phyloP scores from a whole-genome alignment of 371 early-diverging fungal genomes.

The Quaeritorhiza haematococci region DNA sequence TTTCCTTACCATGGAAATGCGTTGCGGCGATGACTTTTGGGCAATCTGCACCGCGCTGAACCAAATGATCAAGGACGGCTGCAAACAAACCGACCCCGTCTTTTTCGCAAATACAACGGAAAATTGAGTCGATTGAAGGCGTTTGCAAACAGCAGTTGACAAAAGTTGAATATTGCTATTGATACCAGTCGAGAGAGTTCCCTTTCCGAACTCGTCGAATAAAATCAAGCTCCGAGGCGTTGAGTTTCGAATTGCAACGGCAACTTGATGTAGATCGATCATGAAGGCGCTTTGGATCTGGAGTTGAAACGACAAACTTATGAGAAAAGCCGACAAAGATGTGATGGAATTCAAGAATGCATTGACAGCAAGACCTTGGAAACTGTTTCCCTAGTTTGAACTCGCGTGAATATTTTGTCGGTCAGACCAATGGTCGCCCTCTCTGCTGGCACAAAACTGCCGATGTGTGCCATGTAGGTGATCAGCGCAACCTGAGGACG shows the following conservation, averaged over 20 bases:
- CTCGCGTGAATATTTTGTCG: constrained; percentile 54
- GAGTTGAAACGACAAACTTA: background rate
- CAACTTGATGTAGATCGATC: constrained; percentile 62
- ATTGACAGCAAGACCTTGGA: constrained; percentile 23
- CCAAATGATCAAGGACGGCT: constrained; percentile 49
- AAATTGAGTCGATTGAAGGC: background rate
- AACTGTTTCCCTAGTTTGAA: constrained; percentile 40
- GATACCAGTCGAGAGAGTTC: constrained; percentile 29
- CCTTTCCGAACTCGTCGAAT: constrained; percentile 62
- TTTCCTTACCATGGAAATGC: constrained; percentile 56
- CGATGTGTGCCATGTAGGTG: constrained; percentile 75
- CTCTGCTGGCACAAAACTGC: constrained; percentile 64
- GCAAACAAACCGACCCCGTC: constrained; percentile 63
- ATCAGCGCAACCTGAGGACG: constrained; percentile 58
- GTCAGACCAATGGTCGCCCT: constrained; percentile 48
- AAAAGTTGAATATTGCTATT: background rate
- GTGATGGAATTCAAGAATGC: background rate
- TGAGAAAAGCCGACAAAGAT: background rate
- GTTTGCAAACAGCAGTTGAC: background rate
- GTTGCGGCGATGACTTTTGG: constrained; percentile 52
- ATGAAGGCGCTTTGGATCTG: constrained; percentile 69
- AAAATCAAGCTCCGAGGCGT: constrained; percentile 48
- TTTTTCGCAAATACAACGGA: background rate
- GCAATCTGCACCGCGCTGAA: constrained; percentile 26
- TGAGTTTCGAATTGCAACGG: constrained; percentile 42